Conservation (phyloP, 1,284 basidiomycete species). For the Stereum hirsutum region DNA sequence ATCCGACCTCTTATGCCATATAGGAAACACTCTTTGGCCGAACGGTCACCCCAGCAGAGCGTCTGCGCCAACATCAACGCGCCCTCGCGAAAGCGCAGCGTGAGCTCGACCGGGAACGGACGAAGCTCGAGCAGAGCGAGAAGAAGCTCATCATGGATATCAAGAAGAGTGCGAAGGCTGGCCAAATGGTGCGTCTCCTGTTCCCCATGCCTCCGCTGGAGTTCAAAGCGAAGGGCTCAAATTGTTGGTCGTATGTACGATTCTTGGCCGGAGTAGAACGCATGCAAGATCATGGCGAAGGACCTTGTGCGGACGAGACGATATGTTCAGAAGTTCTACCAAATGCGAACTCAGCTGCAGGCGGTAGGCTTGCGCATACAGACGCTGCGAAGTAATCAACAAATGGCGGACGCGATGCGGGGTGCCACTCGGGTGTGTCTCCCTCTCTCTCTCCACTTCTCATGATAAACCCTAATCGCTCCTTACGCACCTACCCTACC, state of each 20-base stretch:
- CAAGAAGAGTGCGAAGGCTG: conserved; percentile 92
- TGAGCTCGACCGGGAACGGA: conserved; percentile 47
- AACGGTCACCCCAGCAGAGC: conserved; percentile 91
- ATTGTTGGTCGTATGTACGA: too few relatives aligned
- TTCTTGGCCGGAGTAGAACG: conserved; percentile 50
- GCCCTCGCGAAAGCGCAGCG: conserved; percentile 6
- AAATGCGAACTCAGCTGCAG: conserved; percentile 98
- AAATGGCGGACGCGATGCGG: conserved; percentile 99
- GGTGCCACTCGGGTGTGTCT: conserved; percentile 84
- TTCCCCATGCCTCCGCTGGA: too few relatives aligned
- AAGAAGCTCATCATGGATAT: conserved; percentile 93
- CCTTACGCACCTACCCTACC: neutral
- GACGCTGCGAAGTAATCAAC: conserved; percentile 92
- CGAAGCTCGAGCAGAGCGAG: conserved; percentile 92
- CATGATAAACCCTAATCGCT: conserved; percentile 5
- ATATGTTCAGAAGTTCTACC: conserved; percentile 97
- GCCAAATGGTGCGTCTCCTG: conserved; percentile 75
- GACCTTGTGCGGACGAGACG: conserved; percentile 93
- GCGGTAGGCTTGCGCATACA: conserved; percentile 95
- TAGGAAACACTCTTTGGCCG: conserved; percentile 94
- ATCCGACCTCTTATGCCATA: conserved; percentile 1
- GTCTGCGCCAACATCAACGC: conserved; percentile 26
- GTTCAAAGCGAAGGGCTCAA: too few relatives aligned
- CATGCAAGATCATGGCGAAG: conserved; percentile 99
- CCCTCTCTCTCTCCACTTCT: conserved; percentile 2